A percentile compares a stretch with the other conserved stretches of the same genome.
These are phyloP conservation scores for Clohesyomyces aquaticus DNA, from an alignment of 495 filamentous ascomycete genomes.

Conservation along the genomic window DNA sequence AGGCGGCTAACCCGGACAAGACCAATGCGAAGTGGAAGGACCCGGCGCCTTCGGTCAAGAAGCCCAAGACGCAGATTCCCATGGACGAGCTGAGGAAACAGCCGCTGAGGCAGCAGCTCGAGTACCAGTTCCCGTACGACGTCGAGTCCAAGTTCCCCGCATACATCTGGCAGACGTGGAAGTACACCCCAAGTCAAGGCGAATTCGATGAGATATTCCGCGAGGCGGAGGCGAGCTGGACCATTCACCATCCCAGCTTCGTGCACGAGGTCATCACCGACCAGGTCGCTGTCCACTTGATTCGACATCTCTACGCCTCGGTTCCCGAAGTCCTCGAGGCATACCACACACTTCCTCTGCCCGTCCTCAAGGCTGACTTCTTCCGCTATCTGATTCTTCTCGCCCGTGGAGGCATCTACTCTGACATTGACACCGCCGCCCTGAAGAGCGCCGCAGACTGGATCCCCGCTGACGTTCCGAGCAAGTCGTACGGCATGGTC, in stretches of 20 bases:
- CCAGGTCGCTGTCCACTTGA: constrained; percentile 74
- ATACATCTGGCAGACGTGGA: constrained; percentile 99
- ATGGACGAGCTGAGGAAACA: constrained; percentile 44
- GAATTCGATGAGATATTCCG: constrained; percentile 77
- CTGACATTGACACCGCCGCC: constrained; percentile 92
- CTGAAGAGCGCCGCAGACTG: constrained; percentile 82
- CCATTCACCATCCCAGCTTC: constrained; percentile 84
- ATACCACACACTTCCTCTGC: constrained; percentile 79
- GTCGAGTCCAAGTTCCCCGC: constrained; percentile 86
- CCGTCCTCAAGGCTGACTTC: constrained; percentile 95
- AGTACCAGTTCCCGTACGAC: constrained; percentile 93
- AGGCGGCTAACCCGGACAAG: constrained; percentile 10
- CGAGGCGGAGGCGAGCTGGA: constrained; percentile 86
- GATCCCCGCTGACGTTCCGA: constrained; percentile 78
- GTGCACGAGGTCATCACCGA: constrained; percentile 98
- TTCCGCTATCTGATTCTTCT: constrained; percentile 96
- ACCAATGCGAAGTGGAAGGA: constrained; percentile 20
- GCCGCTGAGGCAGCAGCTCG: constrained; percentile 79
- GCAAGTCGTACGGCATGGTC: constrained; percentile 76
- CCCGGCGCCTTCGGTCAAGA: constrained; percentile 48
- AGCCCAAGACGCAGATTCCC: constrained; percentile 48
- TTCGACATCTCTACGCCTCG: constrained; percentile 83
- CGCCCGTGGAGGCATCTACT: constrained; percentile 92
- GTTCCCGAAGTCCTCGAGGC: constrained; percentile 93
- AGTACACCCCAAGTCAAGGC: constrained; percentile 78